A percentile compares a stretch with the other conserved stretches of the same genome.
phyloP scores from a whole-genome alignment of 2,329 filamentous ascomycete genomes.

The Mycosphaerella sp. region DNA sequence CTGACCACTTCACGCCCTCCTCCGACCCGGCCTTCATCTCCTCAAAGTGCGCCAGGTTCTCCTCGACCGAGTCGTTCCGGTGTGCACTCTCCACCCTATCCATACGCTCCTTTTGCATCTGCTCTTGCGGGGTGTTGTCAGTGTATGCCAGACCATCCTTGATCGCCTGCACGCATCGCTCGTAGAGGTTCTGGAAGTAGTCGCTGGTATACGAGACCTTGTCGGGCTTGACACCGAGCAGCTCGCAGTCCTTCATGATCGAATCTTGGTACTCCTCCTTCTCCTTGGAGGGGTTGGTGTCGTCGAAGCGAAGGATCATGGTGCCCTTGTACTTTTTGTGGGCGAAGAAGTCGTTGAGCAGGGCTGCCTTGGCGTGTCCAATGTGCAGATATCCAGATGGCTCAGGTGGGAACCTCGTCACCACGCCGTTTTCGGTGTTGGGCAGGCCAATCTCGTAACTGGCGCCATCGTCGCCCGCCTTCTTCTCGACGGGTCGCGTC shows the following conservation, averaged over 20 bases:
- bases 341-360: constrained; percentile 94
- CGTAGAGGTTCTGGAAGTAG: constrained; percentile 89
- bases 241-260: constrained; percentile 81
- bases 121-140: constrained; percentile 86
- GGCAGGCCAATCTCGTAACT: constrained; percentile 85
- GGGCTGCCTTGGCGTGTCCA: constrained; percentile 87
- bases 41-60: constrained; percentile 78
- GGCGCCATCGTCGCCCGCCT: constrained; percentile 61
- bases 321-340: constrained; percentile 89
- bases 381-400: constrained; percentile 95
- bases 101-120: constrained; percentile 78
- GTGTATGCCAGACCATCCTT: constrained; percentile 84
- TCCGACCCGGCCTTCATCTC: constrained; percentile 86
- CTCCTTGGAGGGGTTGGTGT: constrained; percentile 96
- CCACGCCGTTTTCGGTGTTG: constrained; percentile 79
- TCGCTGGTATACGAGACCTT: constrained; percentile 84
- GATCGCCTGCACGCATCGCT: constrained; percentile 77
- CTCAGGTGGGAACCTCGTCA: constrained; percentile 89
- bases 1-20: constrained; percentile 78
- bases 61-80: constrained; percentile 70
- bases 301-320: constrained; percentile 86
- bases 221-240: constrained; percentile 90
- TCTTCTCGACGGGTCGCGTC: constrained; percentile 41
- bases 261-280: constrained; percentile 94
- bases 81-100: constrained; percentile 75